Base-by-base conservation (phyloP, 768 basidiomycete species). In the Psilocybe cyanescens region DNA sequence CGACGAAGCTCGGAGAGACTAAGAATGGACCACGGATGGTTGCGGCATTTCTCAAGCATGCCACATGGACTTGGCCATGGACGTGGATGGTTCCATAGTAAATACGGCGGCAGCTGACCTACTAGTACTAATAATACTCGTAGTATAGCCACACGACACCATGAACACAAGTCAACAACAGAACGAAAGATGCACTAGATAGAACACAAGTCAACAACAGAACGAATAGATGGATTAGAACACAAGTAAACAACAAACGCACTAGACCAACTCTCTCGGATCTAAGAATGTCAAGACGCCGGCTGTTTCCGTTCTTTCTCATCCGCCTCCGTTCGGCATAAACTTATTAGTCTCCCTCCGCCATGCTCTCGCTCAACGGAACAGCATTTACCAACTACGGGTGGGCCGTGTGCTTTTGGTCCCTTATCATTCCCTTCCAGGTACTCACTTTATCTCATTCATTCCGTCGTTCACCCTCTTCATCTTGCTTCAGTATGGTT, bases 321-420 rank as follows among this genome's bases (percentile, higher is more conserved):
- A 55, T 47, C 48, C 46, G 24, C 30, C 28, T 47, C 14, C 14
- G 50, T 45, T 9, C n/a, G 51, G 31, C 51, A 35, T 19, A n/a
- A 9, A n/a, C 51, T 53, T 51, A 12, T 28, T 17, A 48, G 4
- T 9, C 5, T 29, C 11, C 39, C 55, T 19, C 51, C 46, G 48
- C 56, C 55, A 73, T 72, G 69, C 16, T 65, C 17, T 44, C 37
- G 44, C 54, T 54, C 55, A 70, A 67, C 53, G 67, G 65, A 29
- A 33, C 68, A 8, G 62, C 76, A 1, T 86, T 91, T 65, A 87
- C 89, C 1, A 44, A 63, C 24, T 88, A 88, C 62, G 91, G 91
- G 17, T 87, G 86, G 83, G 62, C 76, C 6, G 83, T 89, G 8
- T 87, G 86, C 65, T 55, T 82, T n/a, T 92, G 91, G 91, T 76